A percentile compares a stretch with the other conserved stretches of the same genome.
Evolutionary conservation across 2,329 filamentous ascomycete genomes (phyloP).

Genomic region (Ascochyta clinopodiicola): DNA sequence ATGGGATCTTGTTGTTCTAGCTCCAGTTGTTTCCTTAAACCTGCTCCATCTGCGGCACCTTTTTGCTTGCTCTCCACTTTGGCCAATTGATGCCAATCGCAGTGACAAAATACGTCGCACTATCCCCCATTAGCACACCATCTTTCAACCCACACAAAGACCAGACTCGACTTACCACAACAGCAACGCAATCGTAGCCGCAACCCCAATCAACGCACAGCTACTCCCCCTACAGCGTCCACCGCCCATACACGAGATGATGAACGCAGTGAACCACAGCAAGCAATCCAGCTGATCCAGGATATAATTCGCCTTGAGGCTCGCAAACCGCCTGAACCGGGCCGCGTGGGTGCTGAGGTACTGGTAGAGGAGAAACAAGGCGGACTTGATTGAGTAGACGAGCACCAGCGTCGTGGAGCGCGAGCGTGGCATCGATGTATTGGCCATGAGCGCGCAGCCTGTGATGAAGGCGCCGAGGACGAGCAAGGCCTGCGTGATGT

Average conservation of each 20-base stretch:
- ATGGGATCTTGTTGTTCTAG: not conserved
- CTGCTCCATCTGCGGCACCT: conserved; percentile 1
- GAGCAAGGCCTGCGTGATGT: conserved; percentile 10
- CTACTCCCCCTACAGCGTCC: conserved; percentile 3
- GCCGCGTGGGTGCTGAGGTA: conserved; percentile 46
- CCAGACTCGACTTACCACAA: not conserved
- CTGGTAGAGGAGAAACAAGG: conserved; percentile 52
- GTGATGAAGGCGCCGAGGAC: conserved; percentile 12
- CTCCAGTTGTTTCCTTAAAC: not conserved
- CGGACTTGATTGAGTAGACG: conserved; percentile 40
- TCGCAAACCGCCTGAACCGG: conserved; percentile 44
- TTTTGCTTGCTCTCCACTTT: conserved; percentile 7
- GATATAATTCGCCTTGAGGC: conserved; percentile 50
- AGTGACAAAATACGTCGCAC: not conserved
- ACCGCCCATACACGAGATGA: conserved; percentile 16
- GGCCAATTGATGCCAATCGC: conserved; percentile 1
- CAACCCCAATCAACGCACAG: conserved; percentile 11
- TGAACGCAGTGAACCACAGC: conserved; percentile 21
- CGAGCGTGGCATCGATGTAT: conserved; percentile 12
- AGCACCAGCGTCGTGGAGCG: conserved; percentile 12
- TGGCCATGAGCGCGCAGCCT: conserved; percentile 12
- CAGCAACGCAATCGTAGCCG: conserved; percentile 4
- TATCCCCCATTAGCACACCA: not conserved
- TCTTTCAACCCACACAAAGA: too few species aligned
- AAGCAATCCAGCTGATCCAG: conserved; percentile 48